phyloP scores from a whole-genome alignment of 108 stramenopile genomes.

The Skeletonema potamos region DNA sequence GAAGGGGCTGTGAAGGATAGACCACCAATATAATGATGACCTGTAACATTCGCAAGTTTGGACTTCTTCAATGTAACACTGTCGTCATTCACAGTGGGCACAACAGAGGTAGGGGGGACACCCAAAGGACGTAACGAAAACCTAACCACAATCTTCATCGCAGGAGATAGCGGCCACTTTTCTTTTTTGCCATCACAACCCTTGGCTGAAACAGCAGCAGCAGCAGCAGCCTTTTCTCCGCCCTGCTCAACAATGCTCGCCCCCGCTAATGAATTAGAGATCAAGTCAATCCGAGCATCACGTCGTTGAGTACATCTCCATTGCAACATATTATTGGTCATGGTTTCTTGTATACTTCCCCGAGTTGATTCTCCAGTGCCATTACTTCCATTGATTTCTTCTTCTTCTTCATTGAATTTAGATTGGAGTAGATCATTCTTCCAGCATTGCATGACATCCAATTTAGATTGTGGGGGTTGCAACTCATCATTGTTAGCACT shows the following conservation, averaged over 20 bases:
- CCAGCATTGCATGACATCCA: constrained; percentile 53
- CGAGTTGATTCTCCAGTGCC: constrained; percentile 30
- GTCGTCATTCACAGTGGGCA: neutral
- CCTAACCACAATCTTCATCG: constrained; percentile 43
- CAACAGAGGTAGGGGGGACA: constrained; percentile 5
- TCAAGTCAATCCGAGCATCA: constrained; percentile 26
- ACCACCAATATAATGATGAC: constrained; percentile 48
- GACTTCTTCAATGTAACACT: neutral
- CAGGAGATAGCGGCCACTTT: constrained; percentile 19
- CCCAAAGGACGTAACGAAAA: constrained; percentile 28
- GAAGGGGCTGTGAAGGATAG: constrained; percentile 31
- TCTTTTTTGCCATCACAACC: constrained; percentile 10
- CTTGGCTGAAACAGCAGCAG: too few species aligned
- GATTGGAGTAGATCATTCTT: constrained; percentile 43
- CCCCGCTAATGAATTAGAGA: constrained; percentile 32
- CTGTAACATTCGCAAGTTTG: constrained; percentile 23
- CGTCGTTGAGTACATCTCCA: constrained; percentile 38
- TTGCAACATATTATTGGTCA: constrained; percentile 45
- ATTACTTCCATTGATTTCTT: neutral
- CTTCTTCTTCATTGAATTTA: neutral
- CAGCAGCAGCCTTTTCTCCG: too few species aligned
- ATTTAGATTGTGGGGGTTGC: constrained; percentile 9
- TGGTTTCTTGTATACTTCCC: constrained; percentile 19
- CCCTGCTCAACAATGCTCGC: neutral
- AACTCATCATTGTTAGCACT: neutral